Conservation (phyloP, 352 stramenopile species). For the Pythium brachiatum region DNA sequence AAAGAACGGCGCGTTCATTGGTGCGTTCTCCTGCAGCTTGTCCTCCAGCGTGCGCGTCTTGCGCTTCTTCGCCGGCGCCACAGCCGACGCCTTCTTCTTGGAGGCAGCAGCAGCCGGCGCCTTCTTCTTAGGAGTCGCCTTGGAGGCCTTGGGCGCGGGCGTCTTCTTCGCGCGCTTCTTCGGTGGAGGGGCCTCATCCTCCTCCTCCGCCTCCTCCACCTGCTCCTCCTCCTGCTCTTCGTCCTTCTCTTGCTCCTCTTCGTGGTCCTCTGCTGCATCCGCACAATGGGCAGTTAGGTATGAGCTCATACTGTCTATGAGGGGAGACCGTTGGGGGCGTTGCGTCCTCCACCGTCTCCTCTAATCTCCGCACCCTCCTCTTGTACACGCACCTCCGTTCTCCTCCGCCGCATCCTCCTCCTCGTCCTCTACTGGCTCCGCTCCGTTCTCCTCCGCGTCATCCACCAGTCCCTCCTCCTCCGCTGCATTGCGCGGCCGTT, state of each 20-base stretch:
- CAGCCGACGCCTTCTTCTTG: slow-evolving; percentile 8
- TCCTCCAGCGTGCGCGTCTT: slow-evolving; percentile 48
- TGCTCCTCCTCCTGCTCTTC: slow-evolving; percentile 1
- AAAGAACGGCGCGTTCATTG: slow-evolving; percentile 60
- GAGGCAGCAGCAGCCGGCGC: background rate
- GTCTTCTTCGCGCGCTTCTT: slow-evolving; percentile 20
- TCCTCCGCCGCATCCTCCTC: background rate
- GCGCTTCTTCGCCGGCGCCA: slow-evolving; percentile 42
- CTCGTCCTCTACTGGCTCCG: background rate
- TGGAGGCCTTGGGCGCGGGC: slow-evolving; percentile 1
- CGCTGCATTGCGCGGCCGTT: slow-evolving; percentile 7
- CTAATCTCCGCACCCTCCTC: background rate
- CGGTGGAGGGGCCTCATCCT: slow-evolving; percentile 1
- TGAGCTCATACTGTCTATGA: too few species aligned
- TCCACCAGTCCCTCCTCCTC: slow-evolving; percentile 3
- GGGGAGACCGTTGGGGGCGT: background rate
- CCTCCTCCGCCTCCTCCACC: slow-evolving; percentile 6
- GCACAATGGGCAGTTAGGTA: background rate
- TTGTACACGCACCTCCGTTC: background rate
- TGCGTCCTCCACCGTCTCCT: background rate
- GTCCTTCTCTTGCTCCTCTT: background rate
- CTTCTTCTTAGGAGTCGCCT: slow-evolving; percentile 8
- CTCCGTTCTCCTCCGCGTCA: background rate
- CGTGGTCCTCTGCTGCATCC: background rate
- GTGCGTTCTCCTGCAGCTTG: slow-evolving; percentile 56